phyloP scores from a whole-genome alignment of 1,139 yeast species.

The Taiozyma onychis region DNA sequence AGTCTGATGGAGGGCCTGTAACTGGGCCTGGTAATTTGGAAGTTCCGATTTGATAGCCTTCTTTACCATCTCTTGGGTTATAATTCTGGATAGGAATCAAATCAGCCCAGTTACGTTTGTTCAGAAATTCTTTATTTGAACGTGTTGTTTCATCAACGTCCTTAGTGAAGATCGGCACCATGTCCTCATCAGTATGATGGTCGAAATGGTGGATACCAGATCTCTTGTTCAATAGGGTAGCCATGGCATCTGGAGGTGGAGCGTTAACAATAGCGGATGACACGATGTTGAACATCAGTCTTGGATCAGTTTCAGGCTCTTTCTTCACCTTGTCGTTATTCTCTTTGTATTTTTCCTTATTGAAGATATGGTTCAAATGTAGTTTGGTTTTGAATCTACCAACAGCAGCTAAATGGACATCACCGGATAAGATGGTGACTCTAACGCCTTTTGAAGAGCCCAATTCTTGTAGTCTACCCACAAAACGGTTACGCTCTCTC shows the following conservation, averaged over 20 bases:
- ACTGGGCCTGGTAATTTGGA: slow-evolving; percentile 27
- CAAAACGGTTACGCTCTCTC: slow-evolving; percentile 61
- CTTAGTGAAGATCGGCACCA: slow-evolving; percentile 60
- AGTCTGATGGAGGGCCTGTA: slow-evolving; percentile 6
- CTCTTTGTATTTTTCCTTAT: slow-evolving; percentile 32
- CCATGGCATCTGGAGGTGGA: slow-evolving; percentile 90
- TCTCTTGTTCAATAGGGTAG: slow-evolving; percentile 58
- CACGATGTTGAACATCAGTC: slow-evolving; percentile 76
- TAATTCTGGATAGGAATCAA: slow-evolving; percentile 38
- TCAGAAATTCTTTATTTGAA: slow-evolving; percentile 55
- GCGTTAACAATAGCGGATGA: slow-evolving; percentile 88
- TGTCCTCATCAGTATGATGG: slow-evolving; percentile 66
- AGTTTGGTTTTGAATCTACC: slow-evolving; percentile 67
- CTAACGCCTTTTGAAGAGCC: slow-evolving; percentile 63
- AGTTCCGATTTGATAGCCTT: slow-evolving; percentile 25
- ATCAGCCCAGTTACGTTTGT: slow-evolving; percentile 75
- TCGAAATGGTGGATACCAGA: slow-evolving; percentile 65
- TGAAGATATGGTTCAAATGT: slow-evolving; percentile 37
- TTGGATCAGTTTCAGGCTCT: slow-evolving; percentile 61
- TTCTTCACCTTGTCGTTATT: slow-evolving; percentile 36
- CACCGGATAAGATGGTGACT: slow-evolving; percentile 83
- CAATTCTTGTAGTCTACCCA: slow-evolving; percentile 52
- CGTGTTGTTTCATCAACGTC: slow-evolving; percentile 58
- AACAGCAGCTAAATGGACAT: slow-evolving; percentile 83
- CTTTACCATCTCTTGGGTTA: slow-evolving; percentile 15